Base-by-base conservation (phyloP, 2,329 filamentous ascomycete genomes). In the Chalaropsis thielavioides region DNA sequence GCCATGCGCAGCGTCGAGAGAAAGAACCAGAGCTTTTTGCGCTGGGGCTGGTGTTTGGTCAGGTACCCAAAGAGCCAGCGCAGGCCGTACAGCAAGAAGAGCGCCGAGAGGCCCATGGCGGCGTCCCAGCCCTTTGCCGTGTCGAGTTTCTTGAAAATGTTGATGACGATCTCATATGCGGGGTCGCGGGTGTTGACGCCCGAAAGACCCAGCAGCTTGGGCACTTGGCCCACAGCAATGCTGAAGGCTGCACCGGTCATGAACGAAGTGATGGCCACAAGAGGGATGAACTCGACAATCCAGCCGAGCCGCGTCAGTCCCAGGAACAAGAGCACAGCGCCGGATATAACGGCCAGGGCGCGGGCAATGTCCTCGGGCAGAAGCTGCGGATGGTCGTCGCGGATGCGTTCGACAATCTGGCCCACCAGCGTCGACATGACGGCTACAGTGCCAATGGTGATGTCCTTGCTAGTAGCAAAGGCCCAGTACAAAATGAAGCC, bases 381-480 rank as follows among this genome's bases (percentile, higher is more conserved):
- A 43, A 77, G 72, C 44, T 76, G 71, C 11, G 77, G 78, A 54
- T 76, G 71, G 13, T 68, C 69, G 4, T 74, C 73, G 8, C 71
- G 72, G 67, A 76, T 76, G 54, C 72, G 72, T 41, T 73, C 70
- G 15, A 81, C 76, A 51, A 81, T 76, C 68, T 78, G 77, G 22
- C 79, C 79, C 1, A 79, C 79, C 27, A 81, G 75, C 59, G 78
- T 77, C 22, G 79, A 81, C 78, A 81, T 80, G 70, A 81, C 78
- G 24, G 78, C 78, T 19, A 80, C 79, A 13, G 79, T 88, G 17
- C 92, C 92, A 65, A 97, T 97, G 10, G 92, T 96, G 72, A 99
- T 97, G 74, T 99, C 92, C 73, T 97, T 99, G 15, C 92, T 96
- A 0, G 94, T 99, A 40, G 92, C 94, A 72, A 97, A 97, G 72